Conservation (phyloP, 768 basidiomycete species). For the Boletales sp. region DNA sequence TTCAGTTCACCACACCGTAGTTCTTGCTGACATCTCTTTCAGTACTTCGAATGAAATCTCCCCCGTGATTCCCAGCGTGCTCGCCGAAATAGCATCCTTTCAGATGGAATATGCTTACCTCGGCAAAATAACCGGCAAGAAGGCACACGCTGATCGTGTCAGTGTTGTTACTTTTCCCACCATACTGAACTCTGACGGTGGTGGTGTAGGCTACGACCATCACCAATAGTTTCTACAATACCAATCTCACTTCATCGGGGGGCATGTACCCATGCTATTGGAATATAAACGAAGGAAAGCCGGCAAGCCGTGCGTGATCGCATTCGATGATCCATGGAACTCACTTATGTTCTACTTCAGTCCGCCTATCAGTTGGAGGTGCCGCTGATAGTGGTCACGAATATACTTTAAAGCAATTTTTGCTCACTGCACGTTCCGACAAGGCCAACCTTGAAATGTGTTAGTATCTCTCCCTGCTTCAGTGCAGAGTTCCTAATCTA, state of each 20-base stretch:
- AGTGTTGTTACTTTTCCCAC: conserved; percentile 12
- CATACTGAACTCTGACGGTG: background rate
- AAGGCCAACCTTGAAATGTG: conserved; percentile 62
- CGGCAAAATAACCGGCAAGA: conserved; percentile 71
- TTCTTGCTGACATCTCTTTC: background rate
- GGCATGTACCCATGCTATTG: conserved; percentile 66
- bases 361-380: conserved; percentile 57
- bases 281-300: conserved; percentile 46
- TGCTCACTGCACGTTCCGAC: conserved; percentile 63
- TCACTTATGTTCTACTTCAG: conserved; percentile 15
- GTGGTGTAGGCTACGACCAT: conserved; percentile 43
- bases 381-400: conserved; percentile 74
- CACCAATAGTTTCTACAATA: conserved; percentile 43
- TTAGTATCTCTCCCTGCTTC: conserved; percentile 31
- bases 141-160: conserved; percentile 56
- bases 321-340: background rate
- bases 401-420: conserved; percentile 71
- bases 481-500: conserved; percentile 3
- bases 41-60: conserved; percentile 1
- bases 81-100: conserved; percentile 81
- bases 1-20: too few relatives aligned
- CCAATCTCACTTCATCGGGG: conserved; percentile 43
- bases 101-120: conserved; percentile 87
- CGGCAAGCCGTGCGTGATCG: conserved; percentile 43
- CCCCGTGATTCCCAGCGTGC: conserved; percentile 28